Percentiles rank a stretch among this genome's conserved stretches.
phyloP scores from a whole-genome alignment of 73 alveolate genomes.

The Paramecium octaurelia region DNA sequence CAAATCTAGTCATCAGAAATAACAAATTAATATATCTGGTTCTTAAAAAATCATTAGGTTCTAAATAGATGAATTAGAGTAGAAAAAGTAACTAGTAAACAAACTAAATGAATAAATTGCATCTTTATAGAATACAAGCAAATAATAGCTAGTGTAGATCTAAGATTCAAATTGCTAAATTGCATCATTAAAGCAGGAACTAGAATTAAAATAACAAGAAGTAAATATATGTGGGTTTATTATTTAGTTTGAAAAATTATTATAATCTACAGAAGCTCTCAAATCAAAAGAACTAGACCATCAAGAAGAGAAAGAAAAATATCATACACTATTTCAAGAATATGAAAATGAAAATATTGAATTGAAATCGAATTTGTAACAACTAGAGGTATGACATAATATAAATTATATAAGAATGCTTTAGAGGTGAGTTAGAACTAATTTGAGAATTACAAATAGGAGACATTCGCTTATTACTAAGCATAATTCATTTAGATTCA shows the following conservation, averaged over 20 bases:
- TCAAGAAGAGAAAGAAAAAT: neutral
- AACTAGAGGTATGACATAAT: neutral
- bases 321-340: neutral
- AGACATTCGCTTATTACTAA: neutral
- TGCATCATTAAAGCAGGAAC: neutral
- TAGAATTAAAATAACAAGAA: neutral
- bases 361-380: neutral
- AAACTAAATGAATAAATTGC: neutral
- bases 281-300: neutral
- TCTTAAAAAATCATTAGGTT: neutral
- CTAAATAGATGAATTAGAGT: slow-evolving; percentile 4
- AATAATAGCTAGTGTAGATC: neutral
- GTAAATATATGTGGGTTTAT: neutral
- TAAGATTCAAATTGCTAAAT: neutral
- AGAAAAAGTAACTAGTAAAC: neutral
- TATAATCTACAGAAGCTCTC: neutral
- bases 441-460: neutral
- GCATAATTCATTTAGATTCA: neutral
- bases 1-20: neutral
- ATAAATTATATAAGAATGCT: neutral
- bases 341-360: neutral
- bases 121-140: neutral
- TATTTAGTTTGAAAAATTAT: neutral
- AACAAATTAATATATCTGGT: neutral
- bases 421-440: neutral